Conservation (phyloP, 768 basidiomycete genomes). For the Tricholoma bakamatsutake region DNA sequence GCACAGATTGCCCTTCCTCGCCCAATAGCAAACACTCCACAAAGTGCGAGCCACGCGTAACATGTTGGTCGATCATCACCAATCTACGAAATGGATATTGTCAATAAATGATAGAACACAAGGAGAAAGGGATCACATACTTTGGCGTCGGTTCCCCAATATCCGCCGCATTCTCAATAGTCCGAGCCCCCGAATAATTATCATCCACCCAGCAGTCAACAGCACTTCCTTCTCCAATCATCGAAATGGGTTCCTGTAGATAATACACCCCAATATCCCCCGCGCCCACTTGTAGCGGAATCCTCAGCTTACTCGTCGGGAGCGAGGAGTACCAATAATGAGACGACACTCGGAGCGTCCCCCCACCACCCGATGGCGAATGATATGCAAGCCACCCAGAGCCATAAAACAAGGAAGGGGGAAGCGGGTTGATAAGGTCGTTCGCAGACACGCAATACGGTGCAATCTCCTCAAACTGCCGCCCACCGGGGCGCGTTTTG, state of each 20-base stretch:
- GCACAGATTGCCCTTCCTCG: conserved; percentile 76
- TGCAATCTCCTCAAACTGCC: conserved; percentile 75
- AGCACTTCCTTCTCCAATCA: conserved; percentile 58
- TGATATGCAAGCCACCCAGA: conserved; percentile 86
- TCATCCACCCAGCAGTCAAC: conserved; percentile 98
- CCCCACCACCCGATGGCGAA: conserved; percentile 38
- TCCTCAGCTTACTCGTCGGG: conserved; percentile 74
- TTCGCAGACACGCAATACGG: conserved; percentile 97
- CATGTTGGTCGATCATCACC: conserved; percentile 79
- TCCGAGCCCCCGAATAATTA: conserved; percentile 72
- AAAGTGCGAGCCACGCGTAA: conserved; percentile 85
- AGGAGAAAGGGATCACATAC: conserved; percentile 40
- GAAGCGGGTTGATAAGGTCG: conserved; percentile 94
- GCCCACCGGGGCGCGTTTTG: conserved; percentile 49
- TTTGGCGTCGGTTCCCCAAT: conserved; percentile 54
- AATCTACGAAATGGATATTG: conserved; percentile 40
- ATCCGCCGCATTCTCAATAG: conserved; percentile 73
- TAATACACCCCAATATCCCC: conserved; percentile 95
- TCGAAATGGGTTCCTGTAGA: conserved; percentile 59
- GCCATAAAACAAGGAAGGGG: conserved; percentile 89
- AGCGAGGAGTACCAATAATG: conserved; percentile 94
- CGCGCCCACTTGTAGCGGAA: conserved; percentile 79
- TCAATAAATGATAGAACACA: not conserved
- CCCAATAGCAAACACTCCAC: conserved; percentile 88
- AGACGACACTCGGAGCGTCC: conserved; percentile 49